Evolutionary conservation across 208 protist species (phyloP), one percentile per base, ranked within the genome.

Genomic region (Borovskyia barvae): DNA sequence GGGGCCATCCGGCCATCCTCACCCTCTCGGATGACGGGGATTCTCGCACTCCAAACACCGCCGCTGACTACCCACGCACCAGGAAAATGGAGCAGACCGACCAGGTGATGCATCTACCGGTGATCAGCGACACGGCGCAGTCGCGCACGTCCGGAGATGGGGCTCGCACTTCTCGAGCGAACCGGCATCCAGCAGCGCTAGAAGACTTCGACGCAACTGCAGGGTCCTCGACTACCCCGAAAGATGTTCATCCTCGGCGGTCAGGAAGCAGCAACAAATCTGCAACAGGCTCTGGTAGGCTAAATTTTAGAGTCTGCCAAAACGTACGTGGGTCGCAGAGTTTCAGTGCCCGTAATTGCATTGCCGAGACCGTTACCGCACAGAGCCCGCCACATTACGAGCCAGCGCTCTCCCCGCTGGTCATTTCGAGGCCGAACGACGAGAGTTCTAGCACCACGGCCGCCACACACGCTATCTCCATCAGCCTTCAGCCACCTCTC

Each of bases 381-480:
- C 52, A 60, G 32, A 14, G 32, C 45, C 52, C 62, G 19, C 62
- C 62, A n/a, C 61, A 56, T 32, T 54, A 60, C 36, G 62, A 51
- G 1, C 53, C 62, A 2, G 53, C 62, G 42, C 46, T 69, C 33
- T 61, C 53, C 14, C 62, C 62, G 46, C 17, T 69, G 43, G 43
- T 45, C 55, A 51, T 33, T 7, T n/a, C n/a, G n/a, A n/a, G n/a
- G n/a, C n/a, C n/a, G n/a, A n/a, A n/a, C n/a, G n/a, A n/a, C n/a
- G n/a, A n/a, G n/a, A n/a, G n/a, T n/a, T n/a, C n/a, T n/a, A n/a
- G n/a, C n/a, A n/a, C n/a, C n/a, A n/a, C n/a, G n/a, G n/a, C n/a
- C n/a, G n/a, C n/a, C n/a, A n/a, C n/a, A n/a, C n/a, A n/a, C n/a
- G n/a, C n/a, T n/a, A n/a, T n/a, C n/a, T n/a, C n/a, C n/a, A n/a